Base-by-base conservation (phyloP, 805 yeast genomes). In the Myxozyma sirexii region DNA sequence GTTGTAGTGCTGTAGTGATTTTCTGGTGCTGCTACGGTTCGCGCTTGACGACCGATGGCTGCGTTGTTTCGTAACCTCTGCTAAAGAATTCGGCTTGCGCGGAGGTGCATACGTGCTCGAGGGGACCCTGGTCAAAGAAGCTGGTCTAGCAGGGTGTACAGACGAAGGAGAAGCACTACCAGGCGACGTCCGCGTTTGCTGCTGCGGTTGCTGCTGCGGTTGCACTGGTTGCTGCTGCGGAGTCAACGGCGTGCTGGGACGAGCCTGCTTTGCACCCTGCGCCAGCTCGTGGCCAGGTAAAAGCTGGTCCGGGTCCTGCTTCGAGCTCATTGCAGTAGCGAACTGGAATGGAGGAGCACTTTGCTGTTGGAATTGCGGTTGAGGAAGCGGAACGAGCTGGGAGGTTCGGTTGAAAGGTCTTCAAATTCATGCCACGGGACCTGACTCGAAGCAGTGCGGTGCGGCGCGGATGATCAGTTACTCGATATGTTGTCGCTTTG, bases 61-160 rank as follows among this genome's bases (percentile, higher is more conserved):
- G 37, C 42, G 57, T 17, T 57, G 37, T 24, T 38, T 39, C 26
- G 51, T 55, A 21, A 31, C 46, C 27, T 45, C 55, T 2, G 59
- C 57, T 2, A 55, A 23, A 5, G 50, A 41, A 6, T 48, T 48
- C 21, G 71, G 71, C 21, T 51, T 57, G 17, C 71, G 60, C 4
- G 57, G 53, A 0, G 71, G 71, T 10, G 70, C 71, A 46, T 68
- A 68, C 1, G 71, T 68, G 52, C 42, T 62, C 15, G 73, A 69
- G 10, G 67, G 69, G 4, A 63, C 62, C 19, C 73, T 50, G 7
- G 6, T 38, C 23, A 48, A 24, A 17, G 39, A 27, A 43, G 58
- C 19, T 7, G 54, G 61, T 37, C 51, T 43, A 2, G 46, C 19
- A 12, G 12, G 37, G 29, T 19, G 35, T 10, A 50, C n/a, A n/a